phyloP scores from a whole-genome alignment of 768 basidiomycete species.

The Suillus weaverae region DNA sequence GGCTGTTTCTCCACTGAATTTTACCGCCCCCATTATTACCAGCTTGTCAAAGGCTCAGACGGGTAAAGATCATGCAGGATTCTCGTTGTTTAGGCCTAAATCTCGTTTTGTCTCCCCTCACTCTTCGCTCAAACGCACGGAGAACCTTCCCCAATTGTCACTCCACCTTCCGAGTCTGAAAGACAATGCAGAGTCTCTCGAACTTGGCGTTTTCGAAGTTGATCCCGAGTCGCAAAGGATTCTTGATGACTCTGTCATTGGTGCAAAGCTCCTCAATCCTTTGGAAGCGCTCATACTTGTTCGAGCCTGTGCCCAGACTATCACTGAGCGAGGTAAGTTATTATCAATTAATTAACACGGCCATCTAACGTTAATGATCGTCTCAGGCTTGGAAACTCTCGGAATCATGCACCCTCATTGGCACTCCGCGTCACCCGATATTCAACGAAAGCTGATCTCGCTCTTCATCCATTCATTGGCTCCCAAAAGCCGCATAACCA shows the following conservation, averaged over 20 bases:
- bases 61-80: conserved; percentile 37
- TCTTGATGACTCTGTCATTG: conserved; percentile 56
- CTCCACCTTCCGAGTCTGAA: conserved; percentile 59
- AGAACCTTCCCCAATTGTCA: conserved; percentile 54
- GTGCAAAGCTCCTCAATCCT: conserved; percentile 57
- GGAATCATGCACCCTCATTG: conserved; percentile 87
- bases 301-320: conserved; percentile 66
- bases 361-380: conserved; percentile 7
- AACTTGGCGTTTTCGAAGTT: conserved; percentile 59
- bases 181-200: conserved; percentile 45
- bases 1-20: conserved; percentile 52
- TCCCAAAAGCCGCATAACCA: conserved; percentile 43
- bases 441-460: conserved; percentile 70
- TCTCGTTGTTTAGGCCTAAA: conserved; percentile 52
- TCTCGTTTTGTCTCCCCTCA: conserved; percentile 40
- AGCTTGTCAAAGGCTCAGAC: conserved; percentile 18
- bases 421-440: conserved; percentile 69
- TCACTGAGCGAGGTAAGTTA: conserved; percentile 59
- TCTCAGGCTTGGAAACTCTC: conserved; percentile 72
- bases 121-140: conserved; percentile 34
- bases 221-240: conserved; percentile 49
- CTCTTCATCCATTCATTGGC: conserved; percentile 66
- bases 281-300: conserved; percentile 64
- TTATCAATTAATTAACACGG: conserved; percentile 9
- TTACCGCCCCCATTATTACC: conserved; percentile 32